Base-by-base conservation (phyloP, 2,329 filamentous ascomycete species). In the Microsporum ferrugineum region DNA sequence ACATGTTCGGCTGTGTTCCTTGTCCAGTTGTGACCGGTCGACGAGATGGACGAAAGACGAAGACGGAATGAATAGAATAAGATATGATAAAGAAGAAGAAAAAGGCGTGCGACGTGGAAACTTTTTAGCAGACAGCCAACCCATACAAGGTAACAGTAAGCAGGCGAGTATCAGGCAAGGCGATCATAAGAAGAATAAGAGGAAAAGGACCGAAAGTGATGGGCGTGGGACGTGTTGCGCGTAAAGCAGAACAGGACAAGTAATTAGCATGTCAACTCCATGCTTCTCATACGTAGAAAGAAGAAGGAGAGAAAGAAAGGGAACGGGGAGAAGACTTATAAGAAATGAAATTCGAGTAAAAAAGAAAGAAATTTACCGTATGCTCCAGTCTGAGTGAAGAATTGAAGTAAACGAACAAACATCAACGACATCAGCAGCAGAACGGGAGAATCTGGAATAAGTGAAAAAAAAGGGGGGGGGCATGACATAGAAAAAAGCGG, bases 61-160 rank as follows among this genome's bases (percentile, higher is more conserved):
- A 61, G 17, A 51, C 17, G 17, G 17, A 17, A 17, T 17, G 51
- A 57, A 51, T 47, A 38, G 38, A 39, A 64, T 64, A 62, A 61
- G 65, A 62, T 47, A 47, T 47, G 59, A 56, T 38, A 17, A 17
- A 17, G 17, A 17, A 17, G 17, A 62, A 23, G 31, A 60, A 57
- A 38, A 71, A 67, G 66, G 61, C 68, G 65, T 68, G 64, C 66
- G 65, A 66, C 70, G 67, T 69, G 66, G 67, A 68, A 72, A 76
- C 45, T 71, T 76, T 76, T 76, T 76, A 71, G 72, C 73, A 75
- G 68, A 75, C 71, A 71, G 73, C 73, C 73, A 74, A 71, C 73
- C 74, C 73, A 74, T 53, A 69, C 69, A 68, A 47, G 43, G 45
- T 69, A 68, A 70, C 14, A 14, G 47, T 53, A 53, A 31, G 47